Percentiles rank a stretch among this genome's conserved stretches.
phyloP scores from a whole-genome alignment of 768 basidiomycete species.

The Boletus eberwhitei region DNA sequence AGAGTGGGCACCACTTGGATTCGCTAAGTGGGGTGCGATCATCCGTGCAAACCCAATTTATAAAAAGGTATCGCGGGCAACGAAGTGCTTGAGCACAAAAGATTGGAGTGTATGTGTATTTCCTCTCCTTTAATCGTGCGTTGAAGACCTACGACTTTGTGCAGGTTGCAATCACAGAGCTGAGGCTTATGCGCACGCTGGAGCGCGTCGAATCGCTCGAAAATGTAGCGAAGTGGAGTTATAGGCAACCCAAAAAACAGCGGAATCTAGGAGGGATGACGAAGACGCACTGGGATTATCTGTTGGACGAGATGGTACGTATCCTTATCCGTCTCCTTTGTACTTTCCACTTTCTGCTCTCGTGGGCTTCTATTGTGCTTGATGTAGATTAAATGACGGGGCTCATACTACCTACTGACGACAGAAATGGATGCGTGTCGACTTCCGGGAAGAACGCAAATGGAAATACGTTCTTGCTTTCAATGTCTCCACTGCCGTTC shows the following conservation, averaged over 20 bases:
- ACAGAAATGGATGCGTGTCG: constrained; percentile 95
- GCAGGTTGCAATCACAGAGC: constrained; percentile 76
- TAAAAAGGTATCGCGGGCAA: constrained; percentile 62
- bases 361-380: not conserved
- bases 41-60: constrained; percentile 75
- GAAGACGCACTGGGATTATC: constrained; percentile 93
- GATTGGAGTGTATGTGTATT: constrained; percentile 74
- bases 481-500: constrained; percentile 74
- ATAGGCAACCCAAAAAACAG: constrained; percentile 94
- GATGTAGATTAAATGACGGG: not conserved
- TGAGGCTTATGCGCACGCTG: constrained; percentile 73
- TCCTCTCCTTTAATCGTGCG: not conserved
- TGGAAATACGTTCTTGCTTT: constrained; percentile 90
- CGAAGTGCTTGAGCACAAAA: constrained; percentile 73
- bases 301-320: constrained; percentile 93
- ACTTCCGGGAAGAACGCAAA: constrained; percentile 90
- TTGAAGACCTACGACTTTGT: constrained; percentile 2
- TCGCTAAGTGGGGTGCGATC: constrained; percentile 71
- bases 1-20: constrained; percentile 63
- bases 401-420: constrained; percentile 12
- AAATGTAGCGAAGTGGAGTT: constrained; percentile 79
- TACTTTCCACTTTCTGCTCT: not conserved
- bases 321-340: not conserved
- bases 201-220: constrained; percentile 86
- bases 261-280: constrained; percentile 67